A percentile compares a stretch with the other conserved stretches of the same genome.
Evolutionary conservation across 176 grass and related monocot genomes (phyloP).

Genomic region (Bonia amplexicaulis): DNA sequence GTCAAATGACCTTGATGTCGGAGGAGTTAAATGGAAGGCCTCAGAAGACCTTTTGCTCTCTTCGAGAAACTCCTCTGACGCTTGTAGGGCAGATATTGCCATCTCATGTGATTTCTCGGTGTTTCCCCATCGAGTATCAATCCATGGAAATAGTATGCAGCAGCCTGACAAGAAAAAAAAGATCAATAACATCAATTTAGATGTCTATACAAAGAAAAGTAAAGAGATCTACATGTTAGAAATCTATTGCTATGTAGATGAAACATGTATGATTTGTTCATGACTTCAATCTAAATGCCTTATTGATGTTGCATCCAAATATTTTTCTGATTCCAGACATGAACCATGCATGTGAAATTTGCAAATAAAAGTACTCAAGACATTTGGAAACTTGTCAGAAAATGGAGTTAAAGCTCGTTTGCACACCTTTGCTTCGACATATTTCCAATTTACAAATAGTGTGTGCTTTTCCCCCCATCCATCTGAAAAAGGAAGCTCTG

Average conservation of each 20-base stretch:
- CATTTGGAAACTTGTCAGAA: background rate
- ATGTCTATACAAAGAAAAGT: background rate
- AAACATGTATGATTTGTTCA: background rate
- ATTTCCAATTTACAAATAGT: slow-evolving; percentile 79
- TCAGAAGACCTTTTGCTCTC: slow-evolving; percentile 72
- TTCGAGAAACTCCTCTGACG: slow-evolving; percentile 73
- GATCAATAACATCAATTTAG: background rate
- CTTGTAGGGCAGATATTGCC: slow-evolving; percentile 59
- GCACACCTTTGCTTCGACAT: slow-evolving; percentile 71
- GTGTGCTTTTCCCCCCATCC: slow-evolving; percentile 73
- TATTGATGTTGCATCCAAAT: background rate
- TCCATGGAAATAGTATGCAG: slow-evolving; percentile 82
- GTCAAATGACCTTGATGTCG: slow-evolving; percentile 59
- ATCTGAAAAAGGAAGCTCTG: slow-evolving; percentile 49
- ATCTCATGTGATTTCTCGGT: slow-evolving; percentile 65
- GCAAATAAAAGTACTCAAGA: background rate
- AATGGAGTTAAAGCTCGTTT: background rate
- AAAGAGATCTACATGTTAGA: background rate
- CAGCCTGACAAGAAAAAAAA: slow-evolving; percentile 39
- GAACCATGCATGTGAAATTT: background rate
- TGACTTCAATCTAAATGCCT: background rate
- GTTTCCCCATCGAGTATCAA: slow-evolving; percentile 77
- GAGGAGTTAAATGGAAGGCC: slow-evolving; percentile 51
- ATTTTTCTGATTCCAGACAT: background rate
- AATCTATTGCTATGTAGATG: background rate